A percentile compares a stretch with the other conserved stretches of the same genome.
Conservation (phyloP, 305 asterid genomes). For the Plantago lanceolata region DNA sequence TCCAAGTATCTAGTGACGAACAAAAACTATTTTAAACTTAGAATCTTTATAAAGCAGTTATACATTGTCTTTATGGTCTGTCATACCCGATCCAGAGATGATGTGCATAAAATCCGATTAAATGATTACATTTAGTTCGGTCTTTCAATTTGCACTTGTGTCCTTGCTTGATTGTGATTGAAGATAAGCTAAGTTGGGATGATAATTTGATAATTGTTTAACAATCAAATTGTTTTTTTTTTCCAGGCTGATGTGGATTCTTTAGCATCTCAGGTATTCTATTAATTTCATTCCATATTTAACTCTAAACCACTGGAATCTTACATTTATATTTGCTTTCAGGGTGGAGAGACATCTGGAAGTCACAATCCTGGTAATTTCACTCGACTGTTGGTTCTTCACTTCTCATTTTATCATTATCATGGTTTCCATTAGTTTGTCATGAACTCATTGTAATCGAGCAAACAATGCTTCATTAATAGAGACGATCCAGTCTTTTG, state of each 20-base stretch:
- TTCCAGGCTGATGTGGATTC: conserved; percentile 54
- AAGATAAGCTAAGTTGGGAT: too few species aligned
- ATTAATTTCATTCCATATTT: conserved; percentile 10
- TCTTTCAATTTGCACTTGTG: too few species aligned
- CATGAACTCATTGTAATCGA: conserved; percentile 14
- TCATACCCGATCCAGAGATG: too few species aligned
- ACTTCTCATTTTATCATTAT: conserved; percentile 4
- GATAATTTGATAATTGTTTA: conserved; percentile 16
- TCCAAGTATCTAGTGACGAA: too few species aligned
- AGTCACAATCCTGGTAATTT: conserved; percentile 31
- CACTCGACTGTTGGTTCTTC: conserved; percentile 8
- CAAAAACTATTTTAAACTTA: too few species aligned
- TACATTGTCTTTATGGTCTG: too few species aligned
- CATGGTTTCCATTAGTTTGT: conserved; percentile 16
- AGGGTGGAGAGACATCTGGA: conserved; percentile 34
- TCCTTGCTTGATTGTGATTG: neutral
- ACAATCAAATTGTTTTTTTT: conserved; percentile 16
- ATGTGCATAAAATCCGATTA: too few species aligned
- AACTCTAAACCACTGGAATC: conserved; percentile 17
- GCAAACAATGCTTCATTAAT: neutral
- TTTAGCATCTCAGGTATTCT: conserved; percentile 45
- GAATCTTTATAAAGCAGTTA: too few species aligned
- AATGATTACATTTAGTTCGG: too few species aligned
- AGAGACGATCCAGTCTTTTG: conserved; percentile 8
- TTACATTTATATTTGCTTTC: conserved; percentile 26